Evolutionary conservation across 1,139 yeast genomes (phyloP), one percentile per base, ranked within the genome.

Genomic region (Torulaspora globosa): DNA sequence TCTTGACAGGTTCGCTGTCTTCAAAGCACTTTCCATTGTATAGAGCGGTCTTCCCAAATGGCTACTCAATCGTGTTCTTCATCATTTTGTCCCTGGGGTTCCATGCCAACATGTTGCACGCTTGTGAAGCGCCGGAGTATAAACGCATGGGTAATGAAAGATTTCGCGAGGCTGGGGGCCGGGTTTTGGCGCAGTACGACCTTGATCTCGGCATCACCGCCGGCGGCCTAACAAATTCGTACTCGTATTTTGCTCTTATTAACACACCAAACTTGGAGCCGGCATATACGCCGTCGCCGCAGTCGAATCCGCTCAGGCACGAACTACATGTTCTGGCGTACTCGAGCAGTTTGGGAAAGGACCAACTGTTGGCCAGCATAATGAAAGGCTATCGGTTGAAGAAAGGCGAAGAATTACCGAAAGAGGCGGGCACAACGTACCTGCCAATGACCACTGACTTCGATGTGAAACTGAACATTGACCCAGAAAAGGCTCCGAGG

Each of bases 21-120:
- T 70, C 84, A 1, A 60, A 72, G 4, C 67, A 69, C 28, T 67
- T 89, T 31, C 76, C 81, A 18, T 59, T 82, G 5, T 83, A 83
- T 57, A 66, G 70, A 32, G 81, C 77, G 0, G 46, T 56, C 0
- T 76, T 87, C 50, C 87, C 90, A 0, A 53, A 58, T 1, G 77
- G 74, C 0, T 67, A 53, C 3, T 49, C 58, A 0, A 61, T 72
- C 1, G 62, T 75, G 32, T 83, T 86, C 51, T 57, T 82, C 26
- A 87, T 85, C 2, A 95, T 88, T 2, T 71, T 80, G 0, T 85
- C 96, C 0, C 82, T 95, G 88, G 95, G 82, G 1, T 78, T 87
- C 53, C 97, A 89, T 65, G 90, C 96, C 1, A 76, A 90, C 3
- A 66, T 89, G 44, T 92, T 89, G 1, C 92, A 92, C 19, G 47